A percentile compares a stretch with the other conserved stretches of the same genome.
Conservation (phyloP, 2,329 filamentous ascomycete species). For the Penicillium concentricum region DNA sequence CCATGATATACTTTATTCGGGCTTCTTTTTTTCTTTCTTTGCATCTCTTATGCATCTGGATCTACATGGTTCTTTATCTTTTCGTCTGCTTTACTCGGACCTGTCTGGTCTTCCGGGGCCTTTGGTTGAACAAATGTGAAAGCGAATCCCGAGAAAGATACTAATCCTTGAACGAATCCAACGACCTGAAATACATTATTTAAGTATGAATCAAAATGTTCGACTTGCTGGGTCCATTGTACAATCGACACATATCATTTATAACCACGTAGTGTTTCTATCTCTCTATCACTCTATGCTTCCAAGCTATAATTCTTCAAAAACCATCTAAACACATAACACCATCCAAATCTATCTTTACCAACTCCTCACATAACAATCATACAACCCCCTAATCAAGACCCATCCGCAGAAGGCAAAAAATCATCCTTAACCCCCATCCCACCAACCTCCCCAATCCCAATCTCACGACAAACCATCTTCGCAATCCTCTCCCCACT, state of each 20-base stretch:
- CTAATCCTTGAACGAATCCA: conserved; percentile 26
- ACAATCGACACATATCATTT: neutral
- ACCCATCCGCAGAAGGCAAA: conserved; percentile 27
- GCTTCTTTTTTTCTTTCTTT: neutral
- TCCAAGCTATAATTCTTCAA: neutral
- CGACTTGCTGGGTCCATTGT: neutral
- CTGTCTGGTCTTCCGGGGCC: neutral
- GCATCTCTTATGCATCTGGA: neutral
- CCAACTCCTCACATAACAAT: neutral
- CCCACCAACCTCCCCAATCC: conserved; percentile 24
- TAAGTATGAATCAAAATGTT: conserved; percentile 6
- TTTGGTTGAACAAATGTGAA: neutral
- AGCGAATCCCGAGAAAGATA: conserved; percentile 16
- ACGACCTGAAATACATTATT: conserved; percentile 12
- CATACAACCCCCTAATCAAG: neutral
- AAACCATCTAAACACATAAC: neutral
- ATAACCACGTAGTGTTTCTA: neutral
- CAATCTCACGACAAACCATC: conserved; percentile 44
- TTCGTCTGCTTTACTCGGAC: neutral
- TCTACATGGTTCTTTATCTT: neutral
- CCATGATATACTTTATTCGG: conserved; percentile 16
- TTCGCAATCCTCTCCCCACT: conserved; percentile 76
- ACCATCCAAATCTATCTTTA: neutral
- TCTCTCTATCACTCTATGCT: neutral
- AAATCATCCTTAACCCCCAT: conserved; percentile 31